phyloP scores from a whole-genome alignment of 208 protist species.

The Leishmania amazonensis region DNA sequence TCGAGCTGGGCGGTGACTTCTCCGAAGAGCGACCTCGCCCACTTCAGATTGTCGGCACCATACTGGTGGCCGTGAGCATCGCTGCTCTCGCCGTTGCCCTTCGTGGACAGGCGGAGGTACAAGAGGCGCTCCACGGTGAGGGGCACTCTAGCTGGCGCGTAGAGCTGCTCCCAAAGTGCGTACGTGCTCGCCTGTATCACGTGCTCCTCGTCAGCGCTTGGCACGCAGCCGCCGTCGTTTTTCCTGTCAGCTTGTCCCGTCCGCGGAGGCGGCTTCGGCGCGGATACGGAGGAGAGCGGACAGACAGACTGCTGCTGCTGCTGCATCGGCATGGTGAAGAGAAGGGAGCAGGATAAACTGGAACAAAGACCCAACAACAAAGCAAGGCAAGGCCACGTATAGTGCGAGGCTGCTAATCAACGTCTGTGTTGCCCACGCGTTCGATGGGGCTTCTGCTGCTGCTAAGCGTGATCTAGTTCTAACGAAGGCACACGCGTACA shows the following conservation, averaged over 20 bases:
- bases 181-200: constrained; percentile 39
- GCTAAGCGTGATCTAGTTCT: not conserved
- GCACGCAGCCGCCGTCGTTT: not conserved
- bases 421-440: not conserved
- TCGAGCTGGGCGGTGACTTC: not conserved
- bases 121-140: constrained; percentile 37
- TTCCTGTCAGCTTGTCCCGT: not conserved
- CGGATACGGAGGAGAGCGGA: not conserved
- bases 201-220: not conserved
- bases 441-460: not conserved
- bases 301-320: not conserved
- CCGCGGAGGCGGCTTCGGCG: not conserved
- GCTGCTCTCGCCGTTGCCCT: not conserved
- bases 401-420: not conserved
- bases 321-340: not conserved
- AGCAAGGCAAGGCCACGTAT: not conserved
- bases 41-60: not conserved
- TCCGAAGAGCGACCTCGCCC: not conserved
- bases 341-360: not conserved
- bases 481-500: not conserved
- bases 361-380: not conserved
- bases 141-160: constrained; percentile 33
- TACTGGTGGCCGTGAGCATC: not conserved
- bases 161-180: constrained; percentile 63
- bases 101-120: constrained; percentile 16